Conservation (phyloP, 2,329 filamentous ascomycete species). For the Trichoderma atroviride region DNA sequence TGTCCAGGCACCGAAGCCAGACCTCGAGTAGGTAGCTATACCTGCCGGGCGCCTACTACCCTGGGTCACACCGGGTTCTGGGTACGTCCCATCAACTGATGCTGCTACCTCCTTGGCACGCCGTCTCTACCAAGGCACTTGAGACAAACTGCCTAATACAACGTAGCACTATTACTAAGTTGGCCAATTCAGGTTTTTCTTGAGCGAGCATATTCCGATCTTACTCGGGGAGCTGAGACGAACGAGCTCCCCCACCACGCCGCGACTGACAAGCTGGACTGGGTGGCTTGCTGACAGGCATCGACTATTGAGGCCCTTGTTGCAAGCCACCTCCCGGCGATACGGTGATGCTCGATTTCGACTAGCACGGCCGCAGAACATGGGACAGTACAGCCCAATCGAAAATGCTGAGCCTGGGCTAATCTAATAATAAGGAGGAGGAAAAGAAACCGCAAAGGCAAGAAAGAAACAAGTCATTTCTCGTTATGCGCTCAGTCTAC, state of each 20-base stretch:
- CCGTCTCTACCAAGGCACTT: background rate
- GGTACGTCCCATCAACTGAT: background rate
- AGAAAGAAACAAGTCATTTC: background rate
- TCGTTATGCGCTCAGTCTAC: background rate
- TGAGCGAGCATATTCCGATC: slow-evolving; percentile 5
- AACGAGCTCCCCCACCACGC: background rate
- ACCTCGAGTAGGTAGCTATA: background rate
- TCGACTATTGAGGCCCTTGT: background rate
- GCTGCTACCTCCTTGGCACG: too few relatives aligned
- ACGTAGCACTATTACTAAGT: background rate
- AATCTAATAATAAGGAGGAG: background rate
- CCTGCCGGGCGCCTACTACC: background rate
- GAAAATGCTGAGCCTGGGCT: background rate
- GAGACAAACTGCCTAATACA: background rate
- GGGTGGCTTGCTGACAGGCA: slow-evolving; percentile 22
- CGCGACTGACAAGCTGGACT: background rate
- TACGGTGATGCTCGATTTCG: background rate
- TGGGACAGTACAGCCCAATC: background rate
- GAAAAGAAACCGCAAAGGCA: background rate
- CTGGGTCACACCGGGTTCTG: background rate
- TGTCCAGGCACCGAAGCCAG: background rate
- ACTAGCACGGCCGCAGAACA: background rate
- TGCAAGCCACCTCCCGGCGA: background rate
- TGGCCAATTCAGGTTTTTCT: background rate
- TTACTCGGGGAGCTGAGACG: background rate